Conservation (phyloP, 331 rosid species). For the Telfairia occidentalis region DNA sequence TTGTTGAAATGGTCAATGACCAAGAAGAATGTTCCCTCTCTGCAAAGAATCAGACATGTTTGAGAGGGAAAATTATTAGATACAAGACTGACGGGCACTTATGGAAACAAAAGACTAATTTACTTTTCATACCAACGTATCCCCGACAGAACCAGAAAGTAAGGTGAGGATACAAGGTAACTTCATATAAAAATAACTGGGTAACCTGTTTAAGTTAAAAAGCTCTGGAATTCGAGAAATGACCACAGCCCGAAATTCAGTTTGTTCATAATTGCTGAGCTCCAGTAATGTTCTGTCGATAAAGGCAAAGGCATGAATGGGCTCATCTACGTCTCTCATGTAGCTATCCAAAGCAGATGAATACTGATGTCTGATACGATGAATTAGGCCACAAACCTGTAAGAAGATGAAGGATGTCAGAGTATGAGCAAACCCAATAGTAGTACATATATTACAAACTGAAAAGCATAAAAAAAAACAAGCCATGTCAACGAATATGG, state of each 20-base stretch:
- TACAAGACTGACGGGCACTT: neutral
- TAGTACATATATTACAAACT: neutral
- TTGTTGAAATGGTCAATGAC: slow-evolving; percentile 53
- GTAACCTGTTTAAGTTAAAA: slow-evolving; percentile 66
- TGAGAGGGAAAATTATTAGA: neutral
- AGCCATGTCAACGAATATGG: slow-evolving; percentile 4
- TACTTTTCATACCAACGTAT: neutral
- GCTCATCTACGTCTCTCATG: slow-evolving; percentile 71
- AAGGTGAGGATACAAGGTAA: slow-evolving; percentile 13
- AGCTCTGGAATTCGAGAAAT: slow-evolving; percentile 62
- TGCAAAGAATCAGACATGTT: slow-evolving; percentile 23
- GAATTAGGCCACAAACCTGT: slow-evolving; percentile 89
- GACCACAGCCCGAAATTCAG: slow-evolving; percentile 52
- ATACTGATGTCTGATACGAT: slow-evolving; percentile 51
- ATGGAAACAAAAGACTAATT: neutral
- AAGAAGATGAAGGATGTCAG: slow-evolving; percentile 11
- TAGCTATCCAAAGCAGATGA: slow-evolving; percentile 86
- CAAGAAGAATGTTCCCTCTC: slow-evolving; percentile 71
- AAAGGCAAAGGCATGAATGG: slow-evolving; percentile 80
- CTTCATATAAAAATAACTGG: slow-evolving; percentile 7
- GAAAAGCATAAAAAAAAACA: slow-evolving; percentile 13
- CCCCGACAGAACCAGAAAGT: slow-evolving; percentile 2
- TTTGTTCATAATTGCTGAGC: slow-evolving; percentile 32
- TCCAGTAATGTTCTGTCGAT: slow-evolving; percentile 49
- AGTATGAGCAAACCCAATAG: neutral